Percentiles rank a stretch among this genome's conserved stretches.
Conservation (phyloP, 495 filamentous ascomycete genomes). For the Thermochaetoides thermophila region DNA sequence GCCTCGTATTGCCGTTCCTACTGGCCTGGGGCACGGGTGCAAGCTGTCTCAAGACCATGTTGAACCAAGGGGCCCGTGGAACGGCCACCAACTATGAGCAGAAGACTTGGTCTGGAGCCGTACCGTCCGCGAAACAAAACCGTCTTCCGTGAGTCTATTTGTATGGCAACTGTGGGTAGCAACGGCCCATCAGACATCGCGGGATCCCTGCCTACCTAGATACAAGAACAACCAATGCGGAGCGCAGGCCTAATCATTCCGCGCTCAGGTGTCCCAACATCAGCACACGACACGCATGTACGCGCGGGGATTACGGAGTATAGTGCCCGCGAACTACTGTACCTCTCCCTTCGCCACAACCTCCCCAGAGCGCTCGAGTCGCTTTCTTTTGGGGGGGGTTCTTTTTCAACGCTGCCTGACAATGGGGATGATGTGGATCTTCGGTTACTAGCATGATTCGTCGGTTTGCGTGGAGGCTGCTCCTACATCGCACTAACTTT, state of each 20-base stretch:
- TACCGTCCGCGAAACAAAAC: not conserved
- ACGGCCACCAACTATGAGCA: not conserved
- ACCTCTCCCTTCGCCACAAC: too few species aligned
- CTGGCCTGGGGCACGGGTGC: not conserved
- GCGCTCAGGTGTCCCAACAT: conserved; percentile 4
- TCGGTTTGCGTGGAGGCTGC: conserved; percentile 3
- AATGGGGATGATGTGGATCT: too few species aligned
- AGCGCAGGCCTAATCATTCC: conserved; percentile 1
- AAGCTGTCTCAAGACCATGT: conserved; percentile 13
- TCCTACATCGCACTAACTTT: conserved; percentile 9
- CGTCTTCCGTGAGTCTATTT: not conserved
- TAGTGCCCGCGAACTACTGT: too few species aligned
- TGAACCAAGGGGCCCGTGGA: not conserved
- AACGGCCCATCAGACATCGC: not conserved
- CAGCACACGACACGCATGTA: too few species aligned
- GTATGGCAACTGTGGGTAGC: conserved; percentile 4
- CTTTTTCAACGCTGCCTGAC: too few species aligned
- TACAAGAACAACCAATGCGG: conserved; percentile 6
- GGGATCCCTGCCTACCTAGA: conserved; percentile 2
- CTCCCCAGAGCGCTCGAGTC: too few species aligned
- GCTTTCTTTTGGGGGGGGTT: too few species aligned
- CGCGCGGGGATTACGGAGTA: too few species aligned
- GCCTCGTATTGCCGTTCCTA: not conserved
- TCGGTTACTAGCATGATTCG: conserved; percentile 19
- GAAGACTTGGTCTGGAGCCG: not conserved